Conservation (phyloP, 2,329 filamentous ascomycete genomes). For the Xylaria digitata region DNA sequence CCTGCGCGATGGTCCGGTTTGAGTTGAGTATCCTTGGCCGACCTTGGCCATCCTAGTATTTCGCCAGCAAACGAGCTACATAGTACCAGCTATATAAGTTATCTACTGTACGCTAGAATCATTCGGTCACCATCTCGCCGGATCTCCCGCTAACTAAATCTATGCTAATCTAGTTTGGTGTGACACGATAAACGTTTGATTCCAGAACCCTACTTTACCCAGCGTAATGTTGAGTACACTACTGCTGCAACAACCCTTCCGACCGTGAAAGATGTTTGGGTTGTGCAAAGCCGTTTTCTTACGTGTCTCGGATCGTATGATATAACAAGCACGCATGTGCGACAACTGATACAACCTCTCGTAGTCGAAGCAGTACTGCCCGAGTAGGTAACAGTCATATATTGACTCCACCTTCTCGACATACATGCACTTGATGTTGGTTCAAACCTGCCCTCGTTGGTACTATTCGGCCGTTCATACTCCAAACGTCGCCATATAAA, state of each 20-base stretch:
- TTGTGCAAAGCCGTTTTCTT: neutral
- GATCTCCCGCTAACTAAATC: constrained; percentile 17
- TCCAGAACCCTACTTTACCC: neutral
- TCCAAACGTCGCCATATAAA: neutral
- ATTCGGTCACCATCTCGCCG: constrained; percentile 13
- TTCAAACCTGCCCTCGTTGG: neutral
- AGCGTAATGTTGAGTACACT: no score
- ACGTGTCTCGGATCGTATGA: constrained; percentile 1
- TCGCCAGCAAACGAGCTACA: constrained; percentile 1
- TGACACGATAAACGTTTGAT: constrained; percentile 1
- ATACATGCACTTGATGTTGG: no score
- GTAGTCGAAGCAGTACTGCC: no score
- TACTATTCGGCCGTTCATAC: neutral
- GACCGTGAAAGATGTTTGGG: neutral
- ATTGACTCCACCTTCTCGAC: no score
- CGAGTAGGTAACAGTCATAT: no score
- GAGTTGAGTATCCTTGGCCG: neutral
- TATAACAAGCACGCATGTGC: neutral
- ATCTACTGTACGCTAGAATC: neutral
- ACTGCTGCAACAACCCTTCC: neutral
- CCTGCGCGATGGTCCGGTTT: constrained; percentile 12
- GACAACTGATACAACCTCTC: neutral
- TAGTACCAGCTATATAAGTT: no score
- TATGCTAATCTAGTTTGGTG: neutral
- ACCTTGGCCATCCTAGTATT: neutral